These are phyloP conservation scores for Triticum turgidum DNA, from an alignment of 176 grass and related monocot species.

Conservation along the genomic window DNA sequence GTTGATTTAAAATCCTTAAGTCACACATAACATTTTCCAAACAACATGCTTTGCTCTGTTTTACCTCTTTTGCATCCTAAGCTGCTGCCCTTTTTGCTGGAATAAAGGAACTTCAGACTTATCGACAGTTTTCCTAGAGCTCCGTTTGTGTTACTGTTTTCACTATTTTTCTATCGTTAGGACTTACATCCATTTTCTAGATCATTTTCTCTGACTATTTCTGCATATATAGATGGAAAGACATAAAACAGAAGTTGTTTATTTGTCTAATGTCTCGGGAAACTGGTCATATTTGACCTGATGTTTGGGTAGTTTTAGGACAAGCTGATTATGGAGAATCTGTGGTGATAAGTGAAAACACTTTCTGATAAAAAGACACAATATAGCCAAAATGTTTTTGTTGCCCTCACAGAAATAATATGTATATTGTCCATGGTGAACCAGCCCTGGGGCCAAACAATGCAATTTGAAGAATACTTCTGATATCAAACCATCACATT, in stretches of 20 bases:
- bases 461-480: neutral
- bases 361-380: neutral
- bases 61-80: neutral
- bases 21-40: neutral
- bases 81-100: neutral
- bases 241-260: neutral
- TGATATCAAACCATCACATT: neutral
- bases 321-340: neutral
- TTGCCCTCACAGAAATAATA: too few relatives aligned
- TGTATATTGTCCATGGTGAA: neutral
- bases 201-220: neutral
- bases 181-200: neutral
- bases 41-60: neutral
- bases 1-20: neutral
- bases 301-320: slow-evolving; percentile 2
- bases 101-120: neutral
- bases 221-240: neutral
- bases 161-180: neutral
- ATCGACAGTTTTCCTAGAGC: neutral
- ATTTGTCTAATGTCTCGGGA: neutral
- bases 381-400: neutral
- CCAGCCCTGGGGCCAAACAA: neutral
- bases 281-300: neutral
- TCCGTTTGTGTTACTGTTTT: neutral
- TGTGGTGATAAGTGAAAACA: neutral